Percentiles rank a stretch among this genome's conserved stretches.
Conservation (phyloP, 2,329 filamentous ascomycete genomes). For the Lizonia empirigonia region DNA sequence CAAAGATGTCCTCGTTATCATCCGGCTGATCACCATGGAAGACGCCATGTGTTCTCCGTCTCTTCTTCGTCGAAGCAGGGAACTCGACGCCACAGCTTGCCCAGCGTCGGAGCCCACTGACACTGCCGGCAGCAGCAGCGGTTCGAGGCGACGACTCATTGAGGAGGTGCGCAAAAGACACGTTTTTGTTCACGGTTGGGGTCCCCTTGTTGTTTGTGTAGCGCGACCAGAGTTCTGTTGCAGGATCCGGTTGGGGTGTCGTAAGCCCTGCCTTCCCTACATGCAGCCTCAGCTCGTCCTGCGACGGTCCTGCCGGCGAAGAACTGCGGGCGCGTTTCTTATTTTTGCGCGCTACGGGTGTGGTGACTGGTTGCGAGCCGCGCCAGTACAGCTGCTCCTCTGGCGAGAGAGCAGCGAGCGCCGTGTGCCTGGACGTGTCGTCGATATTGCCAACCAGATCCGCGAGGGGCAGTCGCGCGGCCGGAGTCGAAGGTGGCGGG, state of each 20-base stretch:
- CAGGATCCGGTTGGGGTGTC: constrained; percentile 55
- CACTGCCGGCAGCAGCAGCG: constrained; percentile 52
- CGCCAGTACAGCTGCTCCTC: constrained; percentile 68
- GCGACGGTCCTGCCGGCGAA: constrained; percentile 50
- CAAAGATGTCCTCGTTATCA: constrained; percentile 35
- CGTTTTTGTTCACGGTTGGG: constrained; percentile 42
- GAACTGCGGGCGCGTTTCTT: constrained; percentile 56
- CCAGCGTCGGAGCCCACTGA: constrained; percentile 55
- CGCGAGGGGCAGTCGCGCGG: constrained; percentile 62
- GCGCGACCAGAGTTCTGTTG: constrained; percentile 54
- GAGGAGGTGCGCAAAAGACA: constrained; percentile 53
- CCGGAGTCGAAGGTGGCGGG: constrained; percentile 62
- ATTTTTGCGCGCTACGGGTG: constrained; percentile 50
- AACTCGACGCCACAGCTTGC: constrained; percentile 58
- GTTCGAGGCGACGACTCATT: constrained; percentile 55
- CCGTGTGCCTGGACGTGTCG: constrained; percentile 57
- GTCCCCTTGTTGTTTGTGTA: constrained; percentile 51
- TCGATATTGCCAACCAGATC: constrained; percentile 67
- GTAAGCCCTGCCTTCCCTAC: constrained; percentile 36
- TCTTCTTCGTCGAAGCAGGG: constrained; percentile 51
- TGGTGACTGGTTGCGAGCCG: constrained; percentile 51
- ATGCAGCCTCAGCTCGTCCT: constrained; percentile 44
- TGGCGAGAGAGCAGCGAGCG: constrained; percentile 58
- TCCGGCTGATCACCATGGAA: constrained; percentile 38
- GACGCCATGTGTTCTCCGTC: constrained; percentile 44